A percentile compares a stretch with the other conserved stretches of the same genome.
Conservation (phyloP, 768 basidiomycete genomes). For the Mycena maculata region DNA sequence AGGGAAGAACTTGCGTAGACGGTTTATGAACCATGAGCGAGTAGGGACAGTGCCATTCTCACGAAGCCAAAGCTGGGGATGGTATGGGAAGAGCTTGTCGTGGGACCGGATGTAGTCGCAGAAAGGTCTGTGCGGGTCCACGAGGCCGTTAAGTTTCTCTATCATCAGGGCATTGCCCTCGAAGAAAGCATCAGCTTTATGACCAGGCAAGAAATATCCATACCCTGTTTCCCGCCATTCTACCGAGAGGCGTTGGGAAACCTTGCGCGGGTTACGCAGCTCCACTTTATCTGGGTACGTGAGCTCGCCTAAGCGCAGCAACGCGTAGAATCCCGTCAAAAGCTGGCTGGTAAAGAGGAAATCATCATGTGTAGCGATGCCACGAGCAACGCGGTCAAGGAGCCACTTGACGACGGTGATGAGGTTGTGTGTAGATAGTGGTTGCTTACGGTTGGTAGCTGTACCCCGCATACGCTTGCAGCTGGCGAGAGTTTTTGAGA, state of each 20-base stretch:
- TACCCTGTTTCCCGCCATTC: too few relatives aligned
- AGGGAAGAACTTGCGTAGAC: conserved; percentile 42
- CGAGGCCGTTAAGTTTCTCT: too few relatives aligned
- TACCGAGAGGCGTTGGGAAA: too few relatives aligned
- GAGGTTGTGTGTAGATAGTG: conserved; percentile 39
- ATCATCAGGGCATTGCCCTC: too few relatives aligned
- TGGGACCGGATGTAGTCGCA: too few relatives aligned
- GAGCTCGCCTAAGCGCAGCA: conserved; percentile 49
- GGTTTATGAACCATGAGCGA: conserved; percentile 46
- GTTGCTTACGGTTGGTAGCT: conserved; percentile 40
- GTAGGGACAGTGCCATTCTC: conserved; percentile 46
- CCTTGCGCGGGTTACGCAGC: conserved; percentile 27
- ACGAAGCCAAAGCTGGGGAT: conserved; percentile 48
- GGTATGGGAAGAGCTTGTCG: too few relatives aligned
- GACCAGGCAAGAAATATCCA: too few relatives aligned
- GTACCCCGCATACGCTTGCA: conserved; percentile 37
- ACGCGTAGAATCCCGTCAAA: conserved; percentile 43
- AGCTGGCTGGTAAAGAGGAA: conserved; percentile 43
- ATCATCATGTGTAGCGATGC: conserved; percentile 34
- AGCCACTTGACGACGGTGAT: background rate
- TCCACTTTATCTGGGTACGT: conserved; percentile 38
- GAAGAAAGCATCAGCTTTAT: too few relatives aligned
- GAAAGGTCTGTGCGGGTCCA: too few relatives aligned
- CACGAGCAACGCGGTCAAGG: background rate
- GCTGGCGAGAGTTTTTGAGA: conserved; percentile 45